A percentile compares a stretch with the other conserved stretches of the same genome.
phyloP scores from a whole-genome alignment of 1,284 basidiomycete species.

The Ceratobasidium sp. region DNA sequence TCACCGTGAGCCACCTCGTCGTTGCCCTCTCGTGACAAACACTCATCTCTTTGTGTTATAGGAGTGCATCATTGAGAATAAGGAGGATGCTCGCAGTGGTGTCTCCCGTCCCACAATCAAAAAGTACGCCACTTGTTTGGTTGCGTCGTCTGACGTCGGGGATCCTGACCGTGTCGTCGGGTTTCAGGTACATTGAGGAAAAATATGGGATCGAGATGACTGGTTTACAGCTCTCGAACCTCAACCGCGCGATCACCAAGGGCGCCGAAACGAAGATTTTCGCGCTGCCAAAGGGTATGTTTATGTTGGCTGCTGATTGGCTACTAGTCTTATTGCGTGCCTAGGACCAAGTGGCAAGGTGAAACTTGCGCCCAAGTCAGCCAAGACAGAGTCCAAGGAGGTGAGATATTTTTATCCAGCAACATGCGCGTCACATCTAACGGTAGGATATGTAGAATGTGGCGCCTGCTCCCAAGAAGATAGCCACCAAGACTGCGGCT shows the following conservation, averaged over 20 bases:
- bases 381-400: slow-evolving; percentile 41
- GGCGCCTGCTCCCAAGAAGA: slow-evolving; percentile 31
- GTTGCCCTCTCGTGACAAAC: not conserved
- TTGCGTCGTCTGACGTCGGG: slow-evolving; percentile 5
- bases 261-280: slow-evolving; percentile 42
- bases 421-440: slow-evolving; percentile 12
- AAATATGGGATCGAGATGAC: slow-evolving; percentile 42
- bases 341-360: slow-evolving; percentile 45
- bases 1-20: slow-evolving; percentile 36
- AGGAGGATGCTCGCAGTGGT: slow-evolving; percentile 43
- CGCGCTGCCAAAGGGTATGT: slow-evolving; percentile 44
- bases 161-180: not conserved
- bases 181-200: slow-evolving; percentile 43
- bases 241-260: slow-evolving; percentile 42
- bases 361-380: slow-evolving; percentile 44
- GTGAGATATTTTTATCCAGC: slow-evolving; percentile 12
- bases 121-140: slow-evolving; percentile 38
- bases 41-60: not conserved
- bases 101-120: slow-evolving; percentile 44
- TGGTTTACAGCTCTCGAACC: slow-evolving; percentile 36
- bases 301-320: not conserved
- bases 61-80: slow-evolving; percentile 43
- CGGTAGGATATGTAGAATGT: slow-evolving; percentile 11
- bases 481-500: slow-evolving; percentile 22
- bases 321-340: not conserved